Conservation (phyloP, 179 eudicot genomes). For the Sideroxylon spinosum region DNA sequence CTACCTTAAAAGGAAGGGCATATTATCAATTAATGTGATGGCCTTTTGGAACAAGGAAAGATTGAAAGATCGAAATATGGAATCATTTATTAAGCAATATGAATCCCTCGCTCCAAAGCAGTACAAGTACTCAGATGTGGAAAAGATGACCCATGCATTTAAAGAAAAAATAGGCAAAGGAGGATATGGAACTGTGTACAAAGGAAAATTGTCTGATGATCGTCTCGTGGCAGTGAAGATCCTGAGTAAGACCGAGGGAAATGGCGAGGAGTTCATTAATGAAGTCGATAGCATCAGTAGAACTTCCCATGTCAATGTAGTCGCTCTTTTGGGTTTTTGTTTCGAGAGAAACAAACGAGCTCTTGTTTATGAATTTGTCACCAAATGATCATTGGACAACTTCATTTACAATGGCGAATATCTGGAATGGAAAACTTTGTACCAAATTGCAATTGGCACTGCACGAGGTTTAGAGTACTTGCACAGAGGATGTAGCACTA, state of each 20-base stretch:
- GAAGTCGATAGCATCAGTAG: not conserved
- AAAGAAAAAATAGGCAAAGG: not conserved
- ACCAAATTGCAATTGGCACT: conserved; percentile 32
- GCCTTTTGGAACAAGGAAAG: not conserved
- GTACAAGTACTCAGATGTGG: not conserved
- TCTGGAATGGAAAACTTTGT: conserved; percentile 15
- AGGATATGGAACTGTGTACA: not conserved
- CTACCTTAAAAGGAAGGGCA: not conserved
- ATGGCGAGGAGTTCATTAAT: not conserved
- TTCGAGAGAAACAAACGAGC: not conserved
- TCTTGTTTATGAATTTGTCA: not conserved
- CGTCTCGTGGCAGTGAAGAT: not conserved
- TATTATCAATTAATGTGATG: not conserved
- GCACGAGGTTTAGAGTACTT: conserved; percentile 39
- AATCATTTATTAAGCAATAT: not conserved
- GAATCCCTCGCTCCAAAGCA: not conserved
- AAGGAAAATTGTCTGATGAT: not conserved
- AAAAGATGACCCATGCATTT: not conserved
- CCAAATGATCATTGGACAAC: not conserved
- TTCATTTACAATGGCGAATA: not conserved
- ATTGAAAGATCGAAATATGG: not conserved
- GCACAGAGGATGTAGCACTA: conserved; percentile 43
- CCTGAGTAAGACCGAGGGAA: not conserved
- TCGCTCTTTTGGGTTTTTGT: not conserved
- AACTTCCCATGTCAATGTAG: conserved; percentile 2